These are phyloP conservation scores for Apiospora koreana DNA, from an alignment of 2,329 filamentous ascomycete species.

Conservation along the genomic window DNA sequence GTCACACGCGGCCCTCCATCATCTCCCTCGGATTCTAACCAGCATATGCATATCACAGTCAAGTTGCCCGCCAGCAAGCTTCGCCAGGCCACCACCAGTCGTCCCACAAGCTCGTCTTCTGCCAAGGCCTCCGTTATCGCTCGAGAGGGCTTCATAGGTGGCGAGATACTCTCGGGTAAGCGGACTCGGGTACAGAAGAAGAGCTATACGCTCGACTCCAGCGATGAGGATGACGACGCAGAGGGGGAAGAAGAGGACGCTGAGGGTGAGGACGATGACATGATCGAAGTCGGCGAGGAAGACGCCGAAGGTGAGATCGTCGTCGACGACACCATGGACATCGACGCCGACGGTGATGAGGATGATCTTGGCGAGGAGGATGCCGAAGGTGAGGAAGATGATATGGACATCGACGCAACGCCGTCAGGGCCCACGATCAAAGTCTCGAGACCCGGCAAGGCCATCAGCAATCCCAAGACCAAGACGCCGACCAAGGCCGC, in stretches of 20 bases:
- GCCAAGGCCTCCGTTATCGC: constrained; percentile 27
- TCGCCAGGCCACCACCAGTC: constrained; percentile 49
- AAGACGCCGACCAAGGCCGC: constrained; percentile 24
- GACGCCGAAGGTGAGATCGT: constrained; percentile 35
- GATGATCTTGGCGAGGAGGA: constrained; percentile 38
- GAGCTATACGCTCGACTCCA: constrained; percentile 60
- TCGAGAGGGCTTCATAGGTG: constrained; percentile 42
- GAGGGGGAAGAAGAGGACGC: constrained; percentile 40
- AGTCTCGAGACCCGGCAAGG: constrained; percentile 45
- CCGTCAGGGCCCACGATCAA: constrained; percentile 47
- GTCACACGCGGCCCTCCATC: constrained; percentile 46
- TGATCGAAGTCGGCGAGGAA: constrained; percentile 30
- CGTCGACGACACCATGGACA: constrained; percentile 38
- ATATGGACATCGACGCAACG: constrained; percentile 43
- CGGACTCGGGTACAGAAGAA: constrained; percentile 58
- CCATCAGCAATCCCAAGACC: constrained; percentile 27
- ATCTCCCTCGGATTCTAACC: constrained; percentile 44
- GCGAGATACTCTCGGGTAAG: constrained; percentile 51
- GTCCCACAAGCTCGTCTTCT: constrained; percentile 30
- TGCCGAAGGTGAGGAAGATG: constrained; percentile 53
- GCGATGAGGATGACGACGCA: constrained; percentile 43
- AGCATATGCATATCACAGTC: constrained; percentile 52
- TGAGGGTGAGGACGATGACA: constrained; percentile 39
- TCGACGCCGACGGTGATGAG: constrained; percentile 47
- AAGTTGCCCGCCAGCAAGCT: constrained; percentile 54